phyloP scores from a whole-genome alignment of 2,329 filamentous ascomycete genomes.

The Dactylellina cionopaga region DNA sequence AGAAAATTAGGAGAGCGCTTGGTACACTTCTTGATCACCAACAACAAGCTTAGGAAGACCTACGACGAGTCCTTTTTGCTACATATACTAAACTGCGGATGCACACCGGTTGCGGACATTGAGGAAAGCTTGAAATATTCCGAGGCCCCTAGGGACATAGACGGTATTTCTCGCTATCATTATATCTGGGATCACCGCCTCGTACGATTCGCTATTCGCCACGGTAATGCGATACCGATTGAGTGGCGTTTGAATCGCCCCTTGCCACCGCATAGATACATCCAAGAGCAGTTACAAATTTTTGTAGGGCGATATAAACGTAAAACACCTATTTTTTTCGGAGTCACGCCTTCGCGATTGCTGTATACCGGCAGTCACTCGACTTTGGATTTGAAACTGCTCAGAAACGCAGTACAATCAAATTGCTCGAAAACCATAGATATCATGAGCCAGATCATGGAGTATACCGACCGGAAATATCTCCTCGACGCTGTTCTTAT shows the following conservation, averaged over 20 bases:
- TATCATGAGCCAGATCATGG: neutral
- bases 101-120: neutral
- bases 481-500: neutral
- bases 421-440: neutral
- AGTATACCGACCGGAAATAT: neutral
- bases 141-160: no score
- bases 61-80: neutral
- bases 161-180: no score
- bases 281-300: no score
- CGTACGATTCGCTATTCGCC: neutral
- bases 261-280: neutral
- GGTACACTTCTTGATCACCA: neutral
- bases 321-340: no score
- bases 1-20: neutral
- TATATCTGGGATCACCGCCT: no score
- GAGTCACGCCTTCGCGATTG: no score
- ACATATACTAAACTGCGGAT: neutral
- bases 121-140: neutral
- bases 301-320: no score
- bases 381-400: neutral
- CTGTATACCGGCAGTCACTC: no score
- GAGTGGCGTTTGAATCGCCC: neutral
- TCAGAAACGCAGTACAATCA: neutral
- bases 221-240: neutral
- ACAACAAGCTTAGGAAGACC: neutral